Percentiles rank a stretch among this genome's conserved stretches.
Evolutionary conservation across 129 eudicot genomes (phyloP).

Genomic region (Helianthus tuberosus): DNA sequence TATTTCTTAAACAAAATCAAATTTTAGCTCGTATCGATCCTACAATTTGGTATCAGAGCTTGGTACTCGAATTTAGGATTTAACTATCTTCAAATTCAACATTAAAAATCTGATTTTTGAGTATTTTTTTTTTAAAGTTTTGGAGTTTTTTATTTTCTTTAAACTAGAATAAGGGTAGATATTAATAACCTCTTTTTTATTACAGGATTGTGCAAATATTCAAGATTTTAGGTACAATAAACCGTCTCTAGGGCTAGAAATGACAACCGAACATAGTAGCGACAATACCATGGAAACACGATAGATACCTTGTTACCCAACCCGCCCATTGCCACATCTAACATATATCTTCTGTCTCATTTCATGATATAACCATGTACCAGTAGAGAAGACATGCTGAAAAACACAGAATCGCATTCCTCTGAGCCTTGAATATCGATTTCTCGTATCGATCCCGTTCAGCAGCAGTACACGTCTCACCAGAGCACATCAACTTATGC

Average conservation of each 20-base stretch:
- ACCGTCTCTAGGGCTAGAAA: constrained; percentile 13
- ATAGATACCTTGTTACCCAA: constrained; percentile 37
- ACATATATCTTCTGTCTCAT: constrained; percentile 18
- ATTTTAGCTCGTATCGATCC: too few species aligned
- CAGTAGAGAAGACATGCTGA: constrained; percentile 73
- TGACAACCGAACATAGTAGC: constrained; percentile 9
- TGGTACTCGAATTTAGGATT: too few species aligned
- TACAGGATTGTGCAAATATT: constrained; percentile 24
- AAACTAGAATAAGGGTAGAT: background rate
- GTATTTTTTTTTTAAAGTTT: too few species aligned
- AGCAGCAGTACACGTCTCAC: constrained; percentile 92
- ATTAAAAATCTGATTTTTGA: too few species aligned
- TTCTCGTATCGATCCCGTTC: constrained; percentile 96
- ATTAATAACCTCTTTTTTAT: constrained; percentile 8
- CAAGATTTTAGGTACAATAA: constrained; percentile 15
- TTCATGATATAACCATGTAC: constrained; percentile 39
- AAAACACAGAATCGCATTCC: too few species aligned
- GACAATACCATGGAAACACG: background rate
- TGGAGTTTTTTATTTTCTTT: too few species aligned
- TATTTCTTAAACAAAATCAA: too few species aligned
- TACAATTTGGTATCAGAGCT: too few species aligned
- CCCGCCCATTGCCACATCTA: constrained; percentile 13
- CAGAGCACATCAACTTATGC: constrained; percentile 86
- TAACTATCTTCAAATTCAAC: too few species aligned
- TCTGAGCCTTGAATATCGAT: too few species aligned